Evolutionary conservation across 2,329 filamentous ascomycete species (phyloP), one percentile per base, ranked within the genome.

Genomic region (Stemphylium lycopersici): DNA sequence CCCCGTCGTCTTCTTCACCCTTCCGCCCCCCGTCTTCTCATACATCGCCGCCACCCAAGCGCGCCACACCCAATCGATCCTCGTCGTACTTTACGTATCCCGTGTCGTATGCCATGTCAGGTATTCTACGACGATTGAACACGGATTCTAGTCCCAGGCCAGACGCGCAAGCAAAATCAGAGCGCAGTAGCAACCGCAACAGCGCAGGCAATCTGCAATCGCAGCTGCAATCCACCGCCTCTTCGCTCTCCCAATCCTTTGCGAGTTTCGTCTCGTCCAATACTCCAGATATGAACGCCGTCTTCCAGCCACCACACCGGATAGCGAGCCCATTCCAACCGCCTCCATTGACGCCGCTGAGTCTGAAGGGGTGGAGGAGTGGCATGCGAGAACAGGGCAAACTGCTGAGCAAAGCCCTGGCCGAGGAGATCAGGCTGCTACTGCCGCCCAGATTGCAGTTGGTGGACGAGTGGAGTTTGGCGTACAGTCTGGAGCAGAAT

Each of bases 351-450:
- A 93, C 93, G 52, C 91, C 93, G 0, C 78, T 98, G 18, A 80
- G 83, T 4, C 82, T 98, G 32, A 77, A 80, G 18, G 90, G 90
- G 33, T 91, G 88, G 75, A 80, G 81, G 54, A 77, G 80, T 1
- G 82, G 81, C 65, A 91, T 88, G 3, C 78, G 81, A 15, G 65
- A 77, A 15, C 82, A 81, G 32, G 87, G 86, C 41, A 84, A 85
- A 62, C 80, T 98, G 48, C 81, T 99, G 51, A 88, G 83, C 15
- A 79, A 81, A 44, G 83, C 87, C 10, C 80, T 98, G 26, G 95
- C 93, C 2, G 95, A 98, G 77, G 95, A 98, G 79, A 96, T 98
- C 52, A 84, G 95, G 42, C 84, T 96, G 34, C 87, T 98, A 68
- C 80, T 98, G 18, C 95, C 95, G 0, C 87, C 96, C 62, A 84